Evolutionary conservation across 2,329 filamentous ascomycete genomes (phyloP).

Genomic region (Aspergillus aculeatus): DNA sequence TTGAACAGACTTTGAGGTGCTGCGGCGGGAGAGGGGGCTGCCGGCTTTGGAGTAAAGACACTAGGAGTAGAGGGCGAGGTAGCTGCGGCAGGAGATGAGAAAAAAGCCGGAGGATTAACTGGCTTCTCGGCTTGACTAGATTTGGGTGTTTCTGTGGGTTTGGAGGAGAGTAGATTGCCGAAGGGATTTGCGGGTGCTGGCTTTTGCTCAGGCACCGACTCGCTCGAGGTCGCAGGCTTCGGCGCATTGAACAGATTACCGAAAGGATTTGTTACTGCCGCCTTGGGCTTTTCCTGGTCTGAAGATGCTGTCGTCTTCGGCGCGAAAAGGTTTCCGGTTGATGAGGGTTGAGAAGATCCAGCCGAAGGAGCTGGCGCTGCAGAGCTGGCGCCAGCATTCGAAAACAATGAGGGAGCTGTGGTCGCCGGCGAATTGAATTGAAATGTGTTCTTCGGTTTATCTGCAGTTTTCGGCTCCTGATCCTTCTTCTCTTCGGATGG

Average conservation of each 20-base stretch:
- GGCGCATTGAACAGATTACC: constrained; percentile 17
- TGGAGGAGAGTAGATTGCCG: constrained; percentile 17
- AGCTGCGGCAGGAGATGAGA: constrained; percentile 13
- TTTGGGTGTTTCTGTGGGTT: constrained; percentile 18
- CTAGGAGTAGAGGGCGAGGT: constrained; percentile 3
- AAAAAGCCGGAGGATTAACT: constrained; percentile 13
- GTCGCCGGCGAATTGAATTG: constrained; percentile 15
- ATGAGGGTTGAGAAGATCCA: constrained; percentile 20
- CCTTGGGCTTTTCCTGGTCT: constrained; percentile 16
- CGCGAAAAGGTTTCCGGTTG: constrained; percentile 24
- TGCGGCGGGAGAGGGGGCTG: constrained; percentile 6
- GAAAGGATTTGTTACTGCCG: constrained; percentile 22
- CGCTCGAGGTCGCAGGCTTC: constrained; percentile 16
- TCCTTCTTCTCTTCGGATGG: constrained; percentile 15
- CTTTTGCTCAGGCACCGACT: constrained; percentile 16
- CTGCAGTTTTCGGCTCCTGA: constrained; percentile 14
- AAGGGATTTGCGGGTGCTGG: constrained; percentile 14
- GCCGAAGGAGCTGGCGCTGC: constrained; percentile 11
- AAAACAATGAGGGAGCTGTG: constrained; percentile 19
- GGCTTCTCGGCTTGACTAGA: constrained; percentile 12
- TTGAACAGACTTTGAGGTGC: constrained; percentile 16
- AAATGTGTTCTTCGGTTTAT: constrained; percentile 15
- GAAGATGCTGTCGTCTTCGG: constrained; percentile 18
- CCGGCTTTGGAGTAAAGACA: constrained; percentile 10
- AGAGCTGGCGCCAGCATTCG: constrained; percentile 11